phyloP scores from a whole-genome alignment of 768 basidiomycete genomes.

The Hericium coralloides region DNA sequence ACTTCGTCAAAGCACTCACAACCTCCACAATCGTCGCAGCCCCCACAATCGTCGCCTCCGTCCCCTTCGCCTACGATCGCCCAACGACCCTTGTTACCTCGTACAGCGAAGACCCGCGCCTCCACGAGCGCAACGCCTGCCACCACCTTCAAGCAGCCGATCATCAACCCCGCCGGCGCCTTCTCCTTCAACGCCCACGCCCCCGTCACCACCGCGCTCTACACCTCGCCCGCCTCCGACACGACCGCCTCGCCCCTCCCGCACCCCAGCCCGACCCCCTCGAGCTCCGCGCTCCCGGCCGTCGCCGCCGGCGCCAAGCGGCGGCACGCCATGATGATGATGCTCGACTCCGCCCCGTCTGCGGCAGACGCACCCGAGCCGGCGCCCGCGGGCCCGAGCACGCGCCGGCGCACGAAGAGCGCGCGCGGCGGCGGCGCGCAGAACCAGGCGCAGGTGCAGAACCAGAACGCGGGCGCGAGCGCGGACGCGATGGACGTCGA shows the following conservation, averaged over 20 bases:
- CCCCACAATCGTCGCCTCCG: conserved; percentile 19
- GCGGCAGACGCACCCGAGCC: conserved; percentile 28
- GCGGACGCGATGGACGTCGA: conserved; percentile 62
- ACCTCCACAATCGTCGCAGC: conserved; percentile 17
- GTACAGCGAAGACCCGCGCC: conserved; percentile 12
- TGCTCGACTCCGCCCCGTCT: conserved; percentile 45
- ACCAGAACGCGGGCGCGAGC: conserved; percentile 18
- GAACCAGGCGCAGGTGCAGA: conserved; percentile 13
- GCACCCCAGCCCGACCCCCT: conserved; percentile 20
- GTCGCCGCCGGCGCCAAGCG: conserved; percentile 58
- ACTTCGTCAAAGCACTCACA: conserved; percentile 23
- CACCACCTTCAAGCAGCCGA: not conserved
- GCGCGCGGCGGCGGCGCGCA: conserved; percentile 30
- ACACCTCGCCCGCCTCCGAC: conserved; percentile 17
- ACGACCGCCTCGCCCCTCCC: conserved; percentile 14
- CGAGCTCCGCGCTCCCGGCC: conserved; percentile 1
- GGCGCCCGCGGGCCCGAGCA: conserved; percentile 25
- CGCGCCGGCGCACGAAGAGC: conserved; percentile 51
- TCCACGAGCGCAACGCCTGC: conserved; percentile 4
- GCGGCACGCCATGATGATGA: conserved; percentile 72
- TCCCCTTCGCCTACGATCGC: conserved; percentile 18
- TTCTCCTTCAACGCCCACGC: not conserved
- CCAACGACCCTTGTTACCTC: conserved; percentile 7
- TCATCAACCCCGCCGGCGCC: not conserved
- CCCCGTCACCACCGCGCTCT: conserved; percentile 10